Evolutionary conservation across 2,329 filamentous ascomycete genomes (phyloP).

Genomic region (Massarina eburnea): DNA sequence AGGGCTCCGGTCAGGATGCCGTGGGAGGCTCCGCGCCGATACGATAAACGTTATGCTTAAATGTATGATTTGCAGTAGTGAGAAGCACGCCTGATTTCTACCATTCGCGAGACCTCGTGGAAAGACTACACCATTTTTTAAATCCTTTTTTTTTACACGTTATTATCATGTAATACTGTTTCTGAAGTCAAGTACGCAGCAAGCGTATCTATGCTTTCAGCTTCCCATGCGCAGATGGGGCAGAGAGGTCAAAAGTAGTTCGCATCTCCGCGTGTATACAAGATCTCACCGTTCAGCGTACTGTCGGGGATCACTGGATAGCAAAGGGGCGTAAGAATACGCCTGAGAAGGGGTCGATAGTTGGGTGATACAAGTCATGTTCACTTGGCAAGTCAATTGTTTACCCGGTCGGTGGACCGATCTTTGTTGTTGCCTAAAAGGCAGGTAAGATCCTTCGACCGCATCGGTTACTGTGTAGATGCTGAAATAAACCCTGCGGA

Average conservation of each 20-base stretch:
- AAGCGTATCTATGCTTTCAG: not conserved
- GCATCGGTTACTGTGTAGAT: not conserved
- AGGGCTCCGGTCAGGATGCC: not conserved
- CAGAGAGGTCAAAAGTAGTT: not conserved
- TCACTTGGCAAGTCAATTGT: not conserved
- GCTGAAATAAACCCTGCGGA: too few species aligned
- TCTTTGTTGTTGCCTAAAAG: not conserved
- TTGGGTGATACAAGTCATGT: not conserved
- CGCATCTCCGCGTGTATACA: not conserved
- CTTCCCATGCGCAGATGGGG: not conserved
- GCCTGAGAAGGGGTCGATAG: not conserved
- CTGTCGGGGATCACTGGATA: too few species aligned
- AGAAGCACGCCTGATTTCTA: not conserved
- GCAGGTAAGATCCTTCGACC: not conserved
- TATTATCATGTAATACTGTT: too few species aligned
- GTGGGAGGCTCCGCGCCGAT: not conserved
- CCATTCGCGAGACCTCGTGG: not conserved
- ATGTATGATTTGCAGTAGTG: not conserved
- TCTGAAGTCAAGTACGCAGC: not conserved
- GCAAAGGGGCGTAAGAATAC: not conserved
- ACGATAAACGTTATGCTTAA: not conserved
- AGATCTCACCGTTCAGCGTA: too few species aligned
- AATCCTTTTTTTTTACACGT: too few species aligned
- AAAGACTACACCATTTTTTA: too few species aligned
- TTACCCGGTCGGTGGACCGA: not conserved